Evolutionary conservation across 192 early-diverging fungal species (phyloP), one percentile per base, ranked within the genome.

Genomic region (Diversispora epigaea): DNA sequence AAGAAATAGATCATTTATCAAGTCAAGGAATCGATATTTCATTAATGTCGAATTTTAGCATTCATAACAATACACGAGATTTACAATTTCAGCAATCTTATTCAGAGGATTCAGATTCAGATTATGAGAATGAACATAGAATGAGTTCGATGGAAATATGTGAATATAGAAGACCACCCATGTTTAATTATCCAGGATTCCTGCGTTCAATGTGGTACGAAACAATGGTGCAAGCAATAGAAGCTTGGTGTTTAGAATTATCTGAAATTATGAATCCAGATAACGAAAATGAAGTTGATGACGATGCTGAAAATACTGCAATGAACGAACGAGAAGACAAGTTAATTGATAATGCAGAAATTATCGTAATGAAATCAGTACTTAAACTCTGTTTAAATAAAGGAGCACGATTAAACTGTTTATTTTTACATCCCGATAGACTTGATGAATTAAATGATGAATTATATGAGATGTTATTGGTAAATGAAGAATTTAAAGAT

Each of bases 11-110:
- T 21, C 9, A 14, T 2, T 19, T 58, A 6, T 58, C 22, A 58
- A 32, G 22, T 58, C 57, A 58, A 58, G 57, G 57, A 58, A 58
- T 58, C 22, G 57, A 58, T 25, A 58, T 58, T 58, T 54, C 50
- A 17, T 12, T 54, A 54, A 54, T 54, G 50, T 32, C 25, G 25
- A 32, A 32, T 32, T 32, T 32, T 32, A 32, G 49, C 8, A 12
- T 12, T 50, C 49, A 12, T 50, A 15, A 12, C 3, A 3, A 9
- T 12, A 50, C 10, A 50, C 49, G 49, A 50, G 10, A 15, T 50
- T 50, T 50, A 3, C 15, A 50, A 50, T 50, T 50, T 12, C 15
- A 50, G 15, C 49, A 50, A 50, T 50, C 15, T 2, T 50, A 50
- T 12, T 50, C 15, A 50, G 8, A 50, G 3, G 15, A 50, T 50